Percentiles rank a stretch among this genome's conserved stretches.
Conservation (phyloP, 108 stramenopile species). For the Seminavis robusta region DNA sequence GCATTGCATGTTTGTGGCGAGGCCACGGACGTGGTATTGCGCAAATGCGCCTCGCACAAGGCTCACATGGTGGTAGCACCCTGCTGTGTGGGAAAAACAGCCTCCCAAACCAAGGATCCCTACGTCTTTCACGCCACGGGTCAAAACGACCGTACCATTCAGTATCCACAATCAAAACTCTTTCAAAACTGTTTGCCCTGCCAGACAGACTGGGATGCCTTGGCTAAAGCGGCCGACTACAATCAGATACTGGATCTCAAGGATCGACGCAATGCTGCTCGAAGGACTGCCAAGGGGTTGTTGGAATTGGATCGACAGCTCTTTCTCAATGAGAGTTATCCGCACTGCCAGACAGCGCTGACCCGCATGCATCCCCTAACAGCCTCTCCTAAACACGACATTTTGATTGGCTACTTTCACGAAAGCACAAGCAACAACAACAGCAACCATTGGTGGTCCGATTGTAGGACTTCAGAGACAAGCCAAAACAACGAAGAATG, state of each 20-base stretch:
- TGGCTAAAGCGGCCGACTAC: slow-evolving; percentile 76
- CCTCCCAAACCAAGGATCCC: slow-evolving; percentile 38
- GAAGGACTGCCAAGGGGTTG: slow-evolving; percentile 72
- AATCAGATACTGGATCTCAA: slow-evolving; percentile 41
- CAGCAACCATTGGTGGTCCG: too few relatives aligned
- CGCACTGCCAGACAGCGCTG: slow-evolving; percentile 38
- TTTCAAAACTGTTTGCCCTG: too few relatives aligned
- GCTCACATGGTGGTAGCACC: slow-evolving; percentile 52
- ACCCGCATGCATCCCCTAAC: slow-evolving; percentile 71
- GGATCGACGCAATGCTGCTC: slow-evolving; percentile 49
- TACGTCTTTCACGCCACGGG: slow-evolving; percentile 69
- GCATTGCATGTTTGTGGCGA: slow-evolving; percentile 77
- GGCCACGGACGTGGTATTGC: slow-evolving; percentile 67
- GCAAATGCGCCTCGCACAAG: slow-evolving; percentile 25
- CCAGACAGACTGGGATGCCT: slow-evolving; percentile 53
- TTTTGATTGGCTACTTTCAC: too few relatives aligned
- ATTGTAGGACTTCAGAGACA: too few relatives aligned
- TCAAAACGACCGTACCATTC: slow-evolving; percentile 40
- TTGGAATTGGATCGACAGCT: slow-evolving; percentile 67
- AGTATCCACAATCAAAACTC: slow-evolving; percentile 59
- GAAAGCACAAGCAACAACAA: too few relatives aligned
- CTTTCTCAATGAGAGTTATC: slow-evolving; percentile 36
- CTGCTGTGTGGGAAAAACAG: slow-evolving; percentile 74
- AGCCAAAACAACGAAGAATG: too few relatives aligned
- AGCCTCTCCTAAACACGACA: slow-evolving; percentile 72